Percentiles rank a stretch among this genome's conserved stretches.
Evolutionary conservation across 2,329 filamentous ascomycete species (phyloP).

Genomic region (Nectriaceae sp.): DNA sequence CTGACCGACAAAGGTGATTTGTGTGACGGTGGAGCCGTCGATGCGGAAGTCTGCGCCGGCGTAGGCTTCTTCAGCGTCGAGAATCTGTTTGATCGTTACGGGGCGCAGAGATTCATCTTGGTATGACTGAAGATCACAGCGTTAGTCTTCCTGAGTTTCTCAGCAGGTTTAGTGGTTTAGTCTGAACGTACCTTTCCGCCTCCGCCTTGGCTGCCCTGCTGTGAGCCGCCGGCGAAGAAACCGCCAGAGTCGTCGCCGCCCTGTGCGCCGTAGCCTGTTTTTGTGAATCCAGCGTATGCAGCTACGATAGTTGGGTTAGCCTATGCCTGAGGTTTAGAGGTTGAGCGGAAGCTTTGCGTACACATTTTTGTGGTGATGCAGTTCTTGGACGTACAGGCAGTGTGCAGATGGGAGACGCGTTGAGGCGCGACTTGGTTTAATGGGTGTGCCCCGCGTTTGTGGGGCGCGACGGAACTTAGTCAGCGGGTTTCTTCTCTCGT

Average conservation of each 20-base stretch:
- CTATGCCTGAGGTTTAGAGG: background rate
- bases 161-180: background rate
- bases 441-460: constrained; percentile 30
- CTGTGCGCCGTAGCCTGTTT: constrained; percentile 51
- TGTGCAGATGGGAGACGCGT: constrained; percentile 32
- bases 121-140: constrained; percentile 50
- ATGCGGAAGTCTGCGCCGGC: constrained; percentile 77
- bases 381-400: constrained; percentile 16
- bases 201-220: constrained; percentile 56
- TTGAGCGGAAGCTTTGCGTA: constrained; percentile 19
- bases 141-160: too few relatives aligned
- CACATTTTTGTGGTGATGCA: constrained; percentile 34
- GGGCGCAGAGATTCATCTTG: constrained; percentile 86
- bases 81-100: constrained; percentile 92
- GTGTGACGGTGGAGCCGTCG: constrained; percentile 71
- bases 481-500: background rate
- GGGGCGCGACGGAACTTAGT: constrained; percentile 18
- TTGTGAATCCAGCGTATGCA: constrained; percentile 53
- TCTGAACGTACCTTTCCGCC: constrained; percentile 44
- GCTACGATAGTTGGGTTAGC: constrained; percentile 33
- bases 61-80: constrained; percentile 77
- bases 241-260: constrained; percentile 63
- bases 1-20: constrained; percentile 84
- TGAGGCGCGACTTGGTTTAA: constrained; percentile 34
- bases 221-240: constrained; percentile 61